Evolutionary conservation across 805 yeast genomes (phyloP), one percentile per base, ranked within the genome.

Genomic region (Saccharomyces paradoxus): DNA sequence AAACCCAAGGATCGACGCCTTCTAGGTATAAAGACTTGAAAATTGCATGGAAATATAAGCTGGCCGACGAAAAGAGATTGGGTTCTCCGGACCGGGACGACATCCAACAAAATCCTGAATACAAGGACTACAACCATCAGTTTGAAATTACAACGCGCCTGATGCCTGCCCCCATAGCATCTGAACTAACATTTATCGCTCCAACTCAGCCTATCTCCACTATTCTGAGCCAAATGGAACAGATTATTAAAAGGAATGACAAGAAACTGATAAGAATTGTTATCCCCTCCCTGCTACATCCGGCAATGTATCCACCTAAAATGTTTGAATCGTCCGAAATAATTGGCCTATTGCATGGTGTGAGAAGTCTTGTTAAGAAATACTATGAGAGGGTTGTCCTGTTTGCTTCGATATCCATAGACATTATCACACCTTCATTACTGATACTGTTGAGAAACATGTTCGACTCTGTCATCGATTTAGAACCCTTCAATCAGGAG

Each of bases 11-110:
- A 28, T 41, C 56, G 22, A 52, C 60, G 26, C 60, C 66, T 47
- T 51, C 62, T 17, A 61, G 68, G 54, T 58, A 60, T 49, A 57
- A 71, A 5, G 88, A 85, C 59, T 73, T 91, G 77, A 87, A 84
- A 65, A 91, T 91, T 60, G 97, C 98, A 0, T 91, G 98, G 98
- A 80, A 97, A 63, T 91, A 91, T 64, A 94, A 92, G 0, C 71
- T 75, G 53, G 74, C 74, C 26, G 73, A 74, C 50, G 71, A 70
- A 48, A 49, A 22, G 22, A 41, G 5, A 56, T 50, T 14, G 52
- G 46, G 5, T 31, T 37, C 44, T 17, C 44, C 44, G 7, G 44
- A 37, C 24, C 17, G 12, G 9, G 12, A 21, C 4, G 52, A 54
- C 48, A 59, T 54, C 61, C 64, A 52, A 67, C 59, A 60, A 63